Evolutionary conservation across 306 rosid genomes (phyloP), one percentile per base, ranked within the genome.

Genomic region (Calophaca sinica): DNA sequence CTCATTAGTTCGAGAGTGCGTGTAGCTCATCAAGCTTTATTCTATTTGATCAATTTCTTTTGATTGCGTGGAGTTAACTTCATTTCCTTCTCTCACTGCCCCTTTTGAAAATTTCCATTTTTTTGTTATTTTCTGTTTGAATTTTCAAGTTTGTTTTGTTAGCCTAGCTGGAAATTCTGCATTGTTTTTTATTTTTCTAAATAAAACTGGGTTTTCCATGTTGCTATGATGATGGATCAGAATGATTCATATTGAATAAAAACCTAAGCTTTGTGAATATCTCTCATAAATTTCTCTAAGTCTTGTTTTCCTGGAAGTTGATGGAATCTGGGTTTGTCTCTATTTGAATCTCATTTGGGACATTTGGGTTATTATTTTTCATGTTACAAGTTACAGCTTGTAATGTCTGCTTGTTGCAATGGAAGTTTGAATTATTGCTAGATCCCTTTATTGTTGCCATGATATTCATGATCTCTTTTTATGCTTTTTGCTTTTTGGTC

Each of bases 401-500:
- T n/a, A n/a, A n/a, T n/a, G n/a, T n/a, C n/a, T n/a, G n/a, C n/a
- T n/a, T n/a, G n/a, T n/a, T n/a, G n/a, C n/a, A n/a, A n/a, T n/a
- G n/a, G n/a, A n/a, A n/a, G n/a, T n/a, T n/a, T n/a, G n/a, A n/a
- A n/a, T n/a, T n/a, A n/a, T n/a, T n/a, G n/a, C n/a, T n/a, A n/a
- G n/a, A n/a, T n/a, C n/a, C n/a, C n/a, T n/a, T n/a, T n/a, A n/a
- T n/a, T n/a, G n/a, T n/a, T n/a, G n/a, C n/a, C n/a, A n/a, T n/a
- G n/a, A n/a, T n/a, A n/a, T n/a, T n/a, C n/a, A n/a, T n/a, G n/a
- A n/a, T n/a, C n/a, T 15, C 14, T 76, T 63, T 62, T 67, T 13
- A 9, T n/a, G n/a, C n/a, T n/a, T n/a, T n/a, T n/a, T 87, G 48
- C 50, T 53, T 78, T 65, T 83, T 84, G 85, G 62, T 67, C 97